A percentile compares a stretch with the other conserved stretches of the same genome.
These are phyloP conservation scores for Alternaria ethzedia DNA, from an alignment of 2,329 filamentous ascomycete genomes.

Conservation along the genomic window DNA sequence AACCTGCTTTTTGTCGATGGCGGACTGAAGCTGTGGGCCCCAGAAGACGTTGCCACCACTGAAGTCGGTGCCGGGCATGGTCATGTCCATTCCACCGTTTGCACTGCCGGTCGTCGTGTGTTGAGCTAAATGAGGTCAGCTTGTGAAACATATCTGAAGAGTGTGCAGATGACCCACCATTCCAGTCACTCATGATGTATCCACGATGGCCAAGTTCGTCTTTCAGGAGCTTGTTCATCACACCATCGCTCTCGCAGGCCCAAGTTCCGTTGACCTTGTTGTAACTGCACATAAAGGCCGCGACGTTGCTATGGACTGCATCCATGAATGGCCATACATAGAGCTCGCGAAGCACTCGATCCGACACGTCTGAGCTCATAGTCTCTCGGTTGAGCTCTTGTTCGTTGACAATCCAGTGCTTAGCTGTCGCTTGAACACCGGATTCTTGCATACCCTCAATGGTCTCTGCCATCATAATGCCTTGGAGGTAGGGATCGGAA, in stretches of 20 bases:
- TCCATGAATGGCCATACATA: constrained; percentile 83
- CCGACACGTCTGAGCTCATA: constrained; percentile 67
- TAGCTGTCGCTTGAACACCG: constrained; percentile 52
- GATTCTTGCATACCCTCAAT: constrained; percentile 54
- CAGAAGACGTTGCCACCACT: constrained; percentile 57
- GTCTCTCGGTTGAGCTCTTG: constrained; percentile 63
- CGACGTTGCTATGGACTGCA: constrained; percentile 70
- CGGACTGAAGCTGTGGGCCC: constrained; percentile 61
- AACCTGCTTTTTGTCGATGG: constrained; percentile 58
- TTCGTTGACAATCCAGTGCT: constrained; percentile 68
- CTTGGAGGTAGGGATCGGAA: constrained; percentile 57
- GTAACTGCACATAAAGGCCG: constrained; percentile 56
- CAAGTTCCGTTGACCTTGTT: constrained; percentile 58
- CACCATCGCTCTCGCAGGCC: constrained; percentile 57
- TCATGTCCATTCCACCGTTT: constrained; percentile 58
- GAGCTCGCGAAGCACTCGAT: constrained; percentile 76
- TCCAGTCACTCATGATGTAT: constrained; percentile 56
- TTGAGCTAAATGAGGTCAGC: constrained; percentile 42
- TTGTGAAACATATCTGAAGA: background rate
- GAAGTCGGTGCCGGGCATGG: constrained; percentile 61
- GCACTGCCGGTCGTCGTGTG: constrained; percentile 54
- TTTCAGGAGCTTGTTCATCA: constrained; percentile 60
- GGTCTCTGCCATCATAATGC: constrained; percentile 52
- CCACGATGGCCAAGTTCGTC: constrained; percentile 59
- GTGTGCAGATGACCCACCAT: constrained; percentile 21